Conservation (phyloP, 371 early-diverging fungal genomes). For the Dinochytrium kinnereticum region DNA sequence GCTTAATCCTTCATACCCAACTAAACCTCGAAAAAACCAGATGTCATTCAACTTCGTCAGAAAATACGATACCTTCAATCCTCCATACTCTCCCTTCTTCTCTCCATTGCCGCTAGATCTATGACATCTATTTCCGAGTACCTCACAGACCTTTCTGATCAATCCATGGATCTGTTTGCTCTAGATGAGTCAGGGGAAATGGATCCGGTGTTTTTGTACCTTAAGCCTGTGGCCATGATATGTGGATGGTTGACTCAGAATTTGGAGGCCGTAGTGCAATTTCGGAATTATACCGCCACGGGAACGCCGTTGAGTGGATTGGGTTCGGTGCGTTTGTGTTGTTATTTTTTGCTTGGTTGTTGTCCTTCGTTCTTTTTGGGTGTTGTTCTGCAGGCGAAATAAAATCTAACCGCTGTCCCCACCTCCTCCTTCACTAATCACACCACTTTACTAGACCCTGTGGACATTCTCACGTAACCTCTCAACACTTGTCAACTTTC, state of each 20-base stretch:
- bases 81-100: slow-evolving; percentile 4
- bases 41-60: slow-evolving; percentile 23
- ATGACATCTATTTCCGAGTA: not conserved
- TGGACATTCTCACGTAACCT: slow-evolving; percentile 1
- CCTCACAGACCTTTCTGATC: not conserved
- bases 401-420: too few relatives aligned
- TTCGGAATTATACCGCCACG: slow-evolving; percentile 12
- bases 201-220: slow-evolving; percentile 8
- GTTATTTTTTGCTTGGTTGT: too few relatives aligned
- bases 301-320: not conserved
- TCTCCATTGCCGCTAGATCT: not conserved
- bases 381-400: too few relatives aligned
- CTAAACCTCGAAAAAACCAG: too few relatives aligned
- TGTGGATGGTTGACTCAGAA: slow-evolving; percentile 21
- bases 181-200: not conserved
- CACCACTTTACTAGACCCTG: not conserved
- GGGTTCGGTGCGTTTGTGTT: not conserved
- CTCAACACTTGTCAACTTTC: not conserved
- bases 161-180: not conserved
- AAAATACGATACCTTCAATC: slow-evolving; percentile 22
- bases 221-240: slow-evolving; percentile 17
- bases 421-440: not conserved
- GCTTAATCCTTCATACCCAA: not conserved
- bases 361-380: too few relatives aligned
- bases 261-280: slow-evolving; percentile 14